Conservation (phyloP, 345 rosid species). For the Bruguiera gymnorhiza region DNA sequence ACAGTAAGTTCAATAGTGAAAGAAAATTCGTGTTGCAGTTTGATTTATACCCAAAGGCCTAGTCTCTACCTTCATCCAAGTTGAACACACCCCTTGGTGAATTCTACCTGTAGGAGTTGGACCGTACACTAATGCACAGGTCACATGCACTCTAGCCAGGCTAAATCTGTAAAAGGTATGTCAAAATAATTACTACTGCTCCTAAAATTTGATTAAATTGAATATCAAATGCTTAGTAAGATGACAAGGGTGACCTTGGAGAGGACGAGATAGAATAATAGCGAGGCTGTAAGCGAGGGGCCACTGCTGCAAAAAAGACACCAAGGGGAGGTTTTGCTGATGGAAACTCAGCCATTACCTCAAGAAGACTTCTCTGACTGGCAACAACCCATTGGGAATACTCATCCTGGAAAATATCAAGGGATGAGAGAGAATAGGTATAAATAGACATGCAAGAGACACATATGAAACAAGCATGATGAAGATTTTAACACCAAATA, state of each 20-base stretch:
- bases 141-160: conserved; percentile 29
- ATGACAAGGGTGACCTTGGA: conserved; percentile 22
- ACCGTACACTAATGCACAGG: conserved; percentile 31
- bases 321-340: conserved; percentile 35
- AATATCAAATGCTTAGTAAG: background rate
- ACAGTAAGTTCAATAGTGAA: background rate
- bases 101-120: conserved; percentile 30
- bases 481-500: background rate
- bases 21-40: background rate
- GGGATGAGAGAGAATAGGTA: background rate
- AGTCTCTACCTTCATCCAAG: conserved; percentile 32
- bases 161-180: conserved; percentile 22
- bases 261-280: conserved; percentile 35
- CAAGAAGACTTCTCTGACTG: conserved; percentile 37
- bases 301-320: conserved; percentile 32
- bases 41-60: background rate
- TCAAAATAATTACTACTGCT: background rate
- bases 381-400: conserved; percentile 30
- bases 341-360: conserved; percentile 33
- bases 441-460: background rate
- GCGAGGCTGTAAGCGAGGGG: conserved; percentile 33
- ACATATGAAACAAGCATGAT: background rate
- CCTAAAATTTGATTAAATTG: background rate
- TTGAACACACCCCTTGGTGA: conserved; percentile 33
- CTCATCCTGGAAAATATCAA: conserved; percentile 15